phyloP scores from a whole-genome alignment of 148 eudicot genomes.

The Linanthus parryae region DNA sequence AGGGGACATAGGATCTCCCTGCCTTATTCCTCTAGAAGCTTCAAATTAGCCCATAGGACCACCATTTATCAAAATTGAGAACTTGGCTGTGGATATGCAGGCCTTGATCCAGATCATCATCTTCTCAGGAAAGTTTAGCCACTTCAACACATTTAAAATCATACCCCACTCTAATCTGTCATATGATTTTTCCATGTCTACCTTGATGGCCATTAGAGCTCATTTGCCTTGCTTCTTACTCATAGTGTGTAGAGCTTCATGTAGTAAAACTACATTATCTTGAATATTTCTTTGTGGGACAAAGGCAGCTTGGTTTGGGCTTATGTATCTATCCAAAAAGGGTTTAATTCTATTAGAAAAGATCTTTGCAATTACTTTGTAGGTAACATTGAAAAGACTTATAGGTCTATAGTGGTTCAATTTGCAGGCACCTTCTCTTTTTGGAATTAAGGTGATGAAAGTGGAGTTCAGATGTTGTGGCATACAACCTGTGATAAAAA shows the following conservation, averaged over 20 bases:
- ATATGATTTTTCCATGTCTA: not conserved
- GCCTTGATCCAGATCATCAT: not conserved
- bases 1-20: not conserved
- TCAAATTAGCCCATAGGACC: not conserved
- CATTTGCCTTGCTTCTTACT: not conserved
- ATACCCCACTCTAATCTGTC: not conserved
- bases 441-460: not conserved
- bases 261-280: not conserved
- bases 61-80: not conserved
- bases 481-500: not conserved
- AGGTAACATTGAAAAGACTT: too few species aligned
- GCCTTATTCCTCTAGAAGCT: not conserved
- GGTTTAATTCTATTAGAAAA: not conserved
- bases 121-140: not conserved
- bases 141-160: too few species aligned
- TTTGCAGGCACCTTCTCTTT: not conserved
- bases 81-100: not conserved
- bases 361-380: not conserved
- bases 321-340: too few species aligned
- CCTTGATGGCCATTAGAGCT: not conserved
- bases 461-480: not conserved
- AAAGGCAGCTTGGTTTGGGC: not conserved
- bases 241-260: not conserved
- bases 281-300: not conserved
- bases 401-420: not conserved